Percentiles rank a stretch among this genome's conserved stretches.
phyloP scores from a whole-genome alignment of 2,329 filamentous ascomycete genomes.

The Beauveria australis region DNA sequence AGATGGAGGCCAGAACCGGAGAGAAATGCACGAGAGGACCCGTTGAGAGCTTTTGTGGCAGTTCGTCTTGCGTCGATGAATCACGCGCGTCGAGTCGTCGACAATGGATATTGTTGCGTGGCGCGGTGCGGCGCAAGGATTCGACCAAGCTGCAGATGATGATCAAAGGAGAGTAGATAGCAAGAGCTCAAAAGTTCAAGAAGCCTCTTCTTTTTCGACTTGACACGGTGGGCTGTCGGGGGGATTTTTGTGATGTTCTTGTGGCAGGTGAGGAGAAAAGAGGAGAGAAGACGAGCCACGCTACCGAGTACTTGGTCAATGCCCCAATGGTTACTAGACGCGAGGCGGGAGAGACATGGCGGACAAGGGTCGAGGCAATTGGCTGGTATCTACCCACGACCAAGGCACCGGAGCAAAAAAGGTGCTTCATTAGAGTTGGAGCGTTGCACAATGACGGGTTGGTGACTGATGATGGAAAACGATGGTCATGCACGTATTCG shows the following conservation, averaged over 20 bases:
- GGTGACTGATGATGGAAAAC: not conserved
- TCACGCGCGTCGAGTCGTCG: not conserved
- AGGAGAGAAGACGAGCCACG: not conserved
- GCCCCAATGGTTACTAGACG: not conserved
- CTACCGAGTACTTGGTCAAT: no score
- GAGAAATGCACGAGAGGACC: no score
- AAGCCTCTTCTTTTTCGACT: no score
- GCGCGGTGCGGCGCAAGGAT: not conserved
- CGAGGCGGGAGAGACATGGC: not conserved
- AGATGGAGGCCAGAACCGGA: no score
- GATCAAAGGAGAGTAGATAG: not conserved
- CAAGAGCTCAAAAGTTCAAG: no score
- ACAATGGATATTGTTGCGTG: slow-evolving; percentile 4
- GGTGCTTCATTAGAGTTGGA: no score
- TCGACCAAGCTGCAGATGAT: not conserved
- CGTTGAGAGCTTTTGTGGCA: no score
- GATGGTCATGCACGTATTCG: not conserved
- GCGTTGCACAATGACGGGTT: not conserved
- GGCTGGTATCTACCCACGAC: no score
- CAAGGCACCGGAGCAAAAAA: no score
- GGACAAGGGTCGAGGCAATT: not conserved
- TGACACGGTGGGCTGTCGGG: no score
- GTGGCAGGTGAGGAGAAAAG: not conserved
- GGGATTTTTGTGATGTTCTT: no score
- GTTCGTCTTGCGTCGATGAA: not conserved